Base-by-base conservation (phyloP, 148 eudicot species). In the Agrostemma githago region DNA sequence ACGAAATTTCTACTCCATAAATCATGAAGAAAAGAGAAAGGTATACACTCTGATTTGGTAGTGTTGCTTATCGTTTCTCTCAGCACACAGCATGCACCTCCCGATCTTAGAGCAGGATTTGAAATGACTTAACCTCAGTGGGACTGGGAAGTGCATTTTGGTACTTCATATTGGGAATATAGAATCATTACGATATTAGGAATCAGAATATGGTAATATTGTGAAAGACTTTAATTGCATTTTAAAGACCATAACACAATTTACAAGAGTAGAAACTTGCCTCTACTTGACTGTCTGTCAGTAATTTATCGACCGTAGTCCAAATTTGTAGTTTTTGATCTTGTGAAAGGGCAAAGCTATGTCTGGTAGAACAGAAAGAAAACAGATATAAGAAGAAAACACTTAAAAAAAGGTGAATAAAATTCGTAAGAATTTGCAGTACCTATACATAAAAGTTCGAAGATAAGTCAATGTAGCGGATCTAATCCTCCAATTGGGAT, bases 401-500 rank as follows among this genome's bases (percentile, higher is more conserved):
- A 56, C 38, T 65, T 39, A 11, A 48, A 43, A 17, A 15, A 17
- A 4, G 15, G 14, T 63, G 48, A 44, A 61, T 4, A 16, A 64
- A 43, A 51, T 26, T 46, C 41, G 21, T 26, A 62, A 38, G 34
- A 72, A 19, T 37, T 58, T 62, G 74, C n/a, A 69, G 66, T 88
- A 96, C 99, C 99, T 88, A 76, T 90, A 96, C 97, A 96, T 96
- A 81, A 92, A 96, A 66, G 89, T 81, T 43, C 96, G 85, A 77
- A 96, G 85, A 84, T 85, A 96, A 21, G 99, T 96, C 82, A 96
- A 70, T 75, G 96, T 87, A 72, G 97, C 96, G 68, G 99, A 96
- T 86, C 99, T 89, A 16, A 93, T 92, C 77, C 99, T 89, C 99
- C 99, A 96, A 79, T 96, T 96, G 43, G 94, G 79, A 89, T 96